phyloP scores from a whole-genome alignment of 768 basidiomycete genomes.

The Xanthoconium stramineum region DNA sequence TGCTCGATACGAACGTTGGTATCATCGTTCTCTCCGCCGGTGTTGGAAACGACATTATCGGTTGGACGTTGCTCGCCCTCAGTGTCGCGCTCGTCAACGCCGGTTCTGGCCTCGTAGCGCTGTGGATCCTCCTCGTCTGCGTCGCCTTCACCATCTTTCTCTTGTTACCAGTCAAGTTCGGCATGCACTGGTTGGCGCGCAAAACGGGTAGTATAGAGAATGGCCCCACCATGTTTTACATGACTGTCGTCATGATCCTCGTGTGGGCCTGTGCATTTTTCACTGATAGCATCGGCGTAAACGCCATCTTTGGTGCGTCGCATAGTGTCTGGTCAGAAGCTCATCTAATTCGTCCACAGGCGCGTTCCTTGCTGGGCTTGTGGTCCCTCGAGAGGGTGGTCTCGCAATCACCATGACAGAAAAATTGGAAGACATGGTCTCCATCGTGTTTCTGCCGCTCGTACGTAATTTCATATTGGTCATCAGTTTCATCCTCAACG shows the following conservation, averaged over 20 bases:
- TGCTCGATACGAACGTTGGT: slow-evolving; percentile 89
- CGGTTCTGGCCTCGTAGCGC: slow-evolving; percentile 72
- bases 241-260: slow-evolving; percentile 78
- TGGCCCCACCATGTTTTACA: slow-evolving; percentile 84
- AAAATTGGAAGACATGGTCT: slow-evolving; percentile 94
- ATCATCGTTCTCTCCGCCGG: slow-evolving; percentile 92
- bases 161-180: slow-evolving; percentile 59
- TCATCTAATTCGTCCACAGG: slow-evolving; percentile 34
- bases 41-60: slow-evolving; percentile 83
- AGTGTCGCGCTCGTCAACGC: slow-evolving; percentile 93
- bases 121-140: slow-evolving; percentile 80
- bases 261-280: slow-evolving; percentile 89
- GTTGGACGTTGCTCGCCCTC: slow-evolving; percentile 86
- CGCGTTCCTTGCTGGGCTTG: slow-evolving; percentile 77
- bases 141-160: slow-evolving; percentile 80
- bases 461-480: slow-evolving; percentile 34
- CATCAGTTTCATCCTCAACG: neutral
- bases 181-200: slow-evolving; percentile 68
- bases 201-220: slow-evolving; percentile 77
- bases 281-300: slow-evolving; percentile 89
- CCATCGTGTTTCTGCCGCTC: slow-evolving; percentile 85
- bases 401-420: slow-evolving; percentile 86
- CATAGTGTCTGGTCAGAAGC: neutral
- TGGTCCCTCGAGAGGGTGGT: slow-evolving; percentile 85
- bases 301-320: slow-evolving; percentile 77